A percentile compares a stretch with the other conserved stretches of the same genome.
Conservation (phyloP, 192 early-diverging fungal genomes). For the Backusella luteola region DNA sequence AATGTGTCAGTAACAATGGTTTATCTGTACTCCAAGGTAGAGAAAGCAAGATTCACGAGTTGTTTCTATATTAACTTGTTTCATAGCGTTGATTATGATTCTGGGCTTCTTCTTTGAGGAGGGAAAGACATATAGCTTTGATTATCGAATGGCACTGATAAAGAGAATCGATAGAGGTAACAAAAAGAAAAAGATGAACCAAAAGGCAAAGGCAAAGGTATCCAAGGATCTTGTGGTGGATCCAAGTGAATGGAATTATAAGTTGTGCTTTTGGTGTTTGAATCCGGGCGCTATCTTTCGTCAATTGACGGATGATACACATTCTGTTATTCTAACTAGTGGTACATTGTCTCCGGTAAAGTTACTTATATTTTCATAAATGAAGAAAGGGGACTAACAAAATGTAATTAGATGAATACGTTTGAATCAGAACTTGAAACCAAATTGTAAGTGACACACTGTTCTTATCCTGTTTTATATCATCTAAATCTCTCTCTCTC, state of each 20-base stretch:
- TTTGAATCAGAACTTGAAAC: constrained; percentile 58
- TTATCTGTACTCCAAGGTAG: constrained; percentile 14
- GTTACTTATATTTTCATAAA: neutral
- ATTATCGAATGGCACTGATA: constrained; percentile 37
- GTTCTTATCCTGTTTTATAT: neutral
- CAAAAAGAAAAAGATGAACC: neutral
- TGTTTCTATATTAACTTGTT: neutral
- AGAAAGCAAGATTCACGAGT: neutral
- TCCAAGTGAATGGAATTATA: constrained; percentile 15
- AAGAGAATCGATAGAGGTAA: constrained; percentile 12
- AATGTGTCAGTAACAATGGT: constrained; percentile 13
- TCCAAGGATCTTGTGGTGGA: neutral
- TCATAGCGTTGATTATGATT: constrained; percentile 29
- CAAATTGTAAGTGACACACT: constrained; percentile 34
- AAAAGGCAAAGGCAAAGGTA: neutral
- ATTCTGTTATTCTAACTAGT: constrained; percentile 59
- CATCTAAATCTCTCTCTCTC: neutral
- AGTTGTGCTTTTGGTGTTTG: constrained; percentile 34
- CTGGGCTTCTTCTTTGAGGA: constrained; percentile 27
- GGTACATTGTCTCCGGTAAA: constrained; percentile 65
- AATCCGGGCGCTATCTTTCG: constrained; percentile 45
- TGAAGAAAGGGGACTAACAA: too few relatives aligned
- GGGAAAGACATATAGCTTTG: constrained; percentile 3
- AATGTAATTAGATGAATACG: constrained; percentile 37
- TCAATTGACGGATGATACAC: constrained; percentile 39